Conservation (phyloP, 306 rosid species). For the Citrullus amarus region DNA sequence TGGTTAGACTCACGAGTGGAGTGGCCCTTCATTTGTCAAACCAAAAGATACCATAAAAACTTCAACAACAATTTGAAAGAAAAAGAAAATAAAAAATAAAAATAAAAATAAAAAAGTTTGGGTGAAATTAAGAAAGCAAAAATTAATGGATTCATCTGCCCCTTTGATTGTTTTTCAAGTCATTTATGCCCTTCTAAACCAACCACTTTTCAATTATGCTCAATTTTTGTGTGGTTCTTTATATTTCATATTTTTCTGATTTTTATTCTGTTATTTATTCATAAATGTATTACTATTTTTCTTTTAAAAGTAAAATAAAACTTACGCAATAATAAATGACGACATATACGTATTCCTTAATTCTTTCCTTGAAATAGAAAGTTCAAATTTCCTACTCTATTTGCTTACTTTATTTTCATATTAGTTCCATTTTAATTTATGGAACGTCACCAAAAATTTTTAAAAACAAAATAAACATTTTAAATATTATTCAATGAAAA, state of each 20-base stretch:
- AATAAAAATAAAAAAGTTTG: background rate
- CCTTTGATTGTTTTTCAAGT: constrained; percentile 8
- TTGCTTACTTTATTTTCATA: no score
- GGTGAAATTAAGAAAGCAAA: background rate
- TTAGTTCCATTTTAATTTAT: no score
- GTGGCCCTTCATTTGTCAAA: constrained; percentile 3
- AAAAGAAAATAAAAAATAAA: background rate
- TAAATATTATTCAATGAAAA: no score
- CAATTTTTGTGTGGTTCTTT: background rate
- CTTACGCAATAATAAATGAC: no score
- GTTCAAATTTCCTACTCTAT: no score
- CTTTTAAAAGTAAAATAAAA: no score
- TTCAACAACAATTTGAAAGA: background rate
- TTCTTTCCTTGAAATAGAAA: no score
- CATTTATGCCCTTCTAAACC: background rate
- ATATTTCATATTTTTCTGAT: background rate
- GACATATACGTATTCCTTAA: no score
- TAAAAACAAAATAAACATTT: no score
- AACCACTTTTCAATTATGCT: background rate
- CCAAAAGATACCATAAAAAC: background rate
- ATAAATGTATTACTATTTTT: no score
- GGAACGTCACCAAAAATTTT: no score
- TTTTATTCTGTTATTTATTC: background rate
- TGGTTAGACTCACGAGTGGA: constrained; percentile 10
- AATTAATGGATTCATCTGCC: background rate